These are phyloP conservation scores for Stachybotrys chartarum DNA, from an alignment of 2,329 filamentous ascomycete species.

Conservation along the genomic window DNA sequence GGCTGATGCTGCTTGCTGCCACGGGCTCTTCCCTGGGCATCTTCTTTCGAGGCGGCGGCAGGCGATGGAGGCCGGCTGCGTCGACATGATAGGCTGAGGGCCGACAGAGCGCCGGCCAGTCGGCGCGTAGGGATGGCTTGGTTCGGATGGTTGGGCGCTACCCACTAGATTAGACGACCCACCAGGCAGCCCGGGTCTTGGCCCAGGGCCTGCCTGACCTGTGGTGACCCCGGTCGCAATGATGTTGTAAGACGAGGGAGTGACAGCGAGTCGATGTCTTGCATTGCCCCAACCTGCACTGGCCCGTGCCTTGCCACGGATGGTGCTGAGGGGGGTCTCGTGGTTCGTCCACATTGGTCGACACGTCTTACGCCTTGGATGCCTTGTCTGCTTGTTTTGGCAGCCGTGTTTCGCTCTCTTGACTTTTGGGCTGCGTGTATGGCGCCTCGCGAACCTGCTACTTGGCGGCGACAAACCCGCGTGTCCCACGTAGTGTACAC, in stretches of 20 bases:
- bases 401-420: background rate
- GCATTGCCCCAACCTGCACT: constrained; percentile 14
- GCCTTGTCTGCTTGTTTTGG: background rate
- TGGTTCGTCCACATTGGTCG: constrained; percentile 25
- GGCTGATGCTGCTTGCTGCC: background rate
- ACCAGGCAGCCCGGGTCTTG: constrained; percentile 10
- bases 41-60: background rate
- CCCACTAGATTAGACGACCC: constrained; percentile 26
- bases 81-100: constrained; percentile 24
- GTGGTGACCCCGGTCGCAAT: background rate
- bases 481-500: background rate
- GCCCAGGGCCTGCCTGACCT: background rate
- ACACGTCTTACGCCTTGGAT: background rate
- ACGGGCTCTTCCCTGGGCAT: background rate
- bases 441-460: constrained; percentile 3
- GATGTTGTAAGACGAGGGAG: constrained; percentile 26
- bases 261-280: constrained; percentile 36
- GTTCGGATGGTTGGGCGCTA: constrained; percentile 28
- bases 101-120: constrained; percentile 20
- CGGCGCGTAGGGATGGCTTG: constrained; percentile 21
- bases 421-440: background rate
- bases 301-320: constrained; percentile 17
- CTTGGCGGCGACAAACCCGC: constrained; percentile 3
- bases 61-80: background rate
- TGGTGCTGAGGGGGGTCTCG: constrained; percentile 15